These are phyloP conservation scores for Inonotus obliquus DNA, from an alignment of 1,284 basidiomycete genomes.

Conservation along the genomic window DNA sequence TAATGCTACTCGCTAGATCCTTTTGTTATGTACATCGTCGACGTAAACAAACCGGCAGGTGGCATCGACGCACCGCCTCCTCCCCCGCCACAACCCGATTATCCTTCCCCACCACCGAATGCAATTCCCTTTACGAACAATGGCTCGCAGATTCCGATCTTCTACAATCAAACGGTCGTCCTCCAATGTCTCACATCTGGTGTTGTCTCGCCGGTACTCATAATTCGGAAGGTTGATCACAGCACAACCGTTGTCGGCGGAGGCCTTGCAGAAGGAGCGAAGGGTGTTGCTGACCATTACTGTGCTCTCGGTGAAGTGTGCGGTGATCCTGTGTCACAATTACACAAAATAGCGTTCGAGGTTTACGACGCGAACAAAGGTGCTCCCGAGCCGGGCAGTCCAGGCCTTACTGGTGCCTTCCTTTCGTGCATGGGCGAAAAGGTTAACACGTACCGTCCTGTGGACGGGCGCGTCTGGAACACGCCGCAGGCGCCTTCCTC, in stretches of 20 bases:
- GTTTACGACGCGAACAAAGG: constrained; percentile 70
- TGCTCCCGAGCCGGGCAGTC: constrained; percentile 65
- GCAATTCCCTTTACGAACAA: constrained; percentile 79
- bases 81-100: constrained; percentile 76
- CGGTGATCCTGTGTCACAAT: constrained; percentile 91
- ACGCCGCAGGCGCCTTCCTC: constrained; percentile 38
- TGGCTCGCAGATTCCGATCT: constrained; percentile 78
- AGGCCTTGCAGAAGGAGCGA: constrained; percentile 75
- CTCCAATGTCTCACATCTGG: constrained; percentile 93
- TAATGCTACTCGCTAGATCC: constrained; percentile 52
- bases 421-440: constrained; percentile 85
- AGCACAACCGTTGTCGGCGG: constrained; percentile 88
- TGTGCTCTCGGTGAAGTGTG: constrained; percentile 82
- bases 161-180: constrained; percentile 95
- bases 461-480: constrained; percentile 74
- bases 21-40: constrained; percentile 94
- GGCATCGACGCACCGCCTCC: constrained; percentile 72
- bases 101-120: constrained; percentile 85
- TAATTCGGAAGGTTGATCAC: constrained; percentile 91
- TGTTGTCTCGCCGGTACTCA: constrained; percentile 86
- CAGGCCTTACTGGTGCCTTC: constrained; percentile 74
- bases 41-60: constrained; percentile 75
- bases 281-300: constrained; percentile 77
- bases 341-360: constrained; percentile 93
- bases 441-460: constrained; percentile 83